Percentiles rank a stretch among this genome's conserved stretches.
These are phyloP conservation scores for Xylariaceae sp. DNA, from an alignment of 2,329 filamentous ascomycete genomes.

Conservation along the genomic window DNA sequence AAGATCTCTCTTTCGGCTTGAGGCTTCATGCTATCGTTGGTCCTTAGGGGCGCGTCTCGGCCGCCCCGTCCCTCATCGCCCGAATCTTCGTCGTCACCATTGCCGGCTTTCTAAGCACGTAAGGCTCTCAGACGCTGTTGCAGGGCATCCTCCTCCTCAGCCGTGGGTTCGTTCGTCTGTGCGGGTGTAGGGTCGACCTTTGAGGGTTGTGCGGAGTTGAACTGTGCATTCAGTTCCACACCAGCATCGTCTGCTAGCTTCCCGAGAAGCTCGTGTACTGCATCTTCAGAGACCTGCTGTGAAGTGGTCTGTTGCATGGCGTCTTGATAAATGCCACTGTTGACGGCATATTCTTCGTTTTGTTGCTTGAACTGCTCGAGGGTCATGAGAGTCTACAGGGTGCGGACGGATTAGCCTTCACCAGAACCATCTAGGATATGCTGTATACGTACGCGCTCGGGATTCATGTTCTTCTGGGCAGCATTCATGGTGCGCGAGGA, in stretches of 20 bases:
- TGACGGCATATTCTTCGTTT: constrained; percentile 63
- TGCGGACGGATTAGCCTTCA: background rate
- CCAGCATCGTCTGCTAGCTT: constrained; percentile 87
- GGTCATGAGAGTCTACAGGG: constrained; percentile 51
- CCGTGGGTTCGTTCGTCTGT: constrained; percentile 63
- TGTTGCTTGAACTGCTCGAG: constrained; percentile 61
- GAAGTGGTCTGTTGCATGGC: constrained; percentile 76
- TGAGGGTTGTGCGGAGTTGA: constrained; percentile 56
- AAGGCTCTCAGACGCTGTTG: constrained; percentile 58
- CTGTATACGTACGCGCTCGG: constrained; percentile 47
- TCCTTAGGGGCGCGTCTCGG: background rate
- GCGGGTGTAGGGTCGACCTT: constrained; percentile 52
- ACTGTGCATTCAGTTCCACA: constrained; percentile 75
- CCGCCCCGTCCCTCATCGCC: background rate
- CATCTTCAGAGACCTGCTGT: constrained; percentile 72
- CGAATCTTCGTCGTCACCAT: constrained; percentile 6
- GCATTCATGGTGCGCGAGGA: constrained; percentile 57
- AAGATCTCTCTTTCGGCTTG: background rate
- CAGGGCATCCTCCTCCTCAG: constrained; percentile 76
- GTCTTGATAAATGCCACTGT: constrained; percentile 77
- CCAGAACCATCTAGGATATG: background rate
- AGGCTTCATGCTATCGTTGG: background rate
- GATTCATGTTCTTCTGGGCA: constrained; percentile 58
- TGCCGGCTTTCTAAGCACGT: constrained; percentile 40
- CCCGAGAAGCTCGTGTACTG: constrained; percentile 80